Percentiles rank a stretch among this genome's conserved stretches.
phyloP scores from a whole-genome alignment of 305 asterid genomes.

The Solanum chacoense region DNA sequence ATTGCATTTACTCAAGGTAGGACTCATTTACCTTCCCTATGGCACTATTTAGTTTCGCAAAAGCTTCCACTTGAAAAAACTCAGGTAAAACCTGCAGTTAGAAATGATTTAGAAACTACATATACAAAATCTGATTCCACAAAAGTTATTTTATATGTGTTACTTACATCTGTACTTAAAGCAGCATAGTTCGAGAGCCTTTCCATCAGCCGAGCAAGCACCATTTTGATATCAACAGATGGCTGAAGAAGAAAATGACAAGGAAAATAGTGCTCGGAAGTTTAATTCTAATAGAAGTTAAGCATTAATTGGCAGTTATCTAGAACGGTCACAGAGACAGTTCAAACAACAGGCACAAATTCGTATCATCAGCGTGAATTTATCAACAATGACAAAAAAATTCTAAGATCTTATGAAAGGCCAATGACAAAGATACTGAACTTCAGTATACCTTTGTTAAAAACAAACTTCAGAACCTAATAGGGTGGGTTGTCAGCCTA shows the following conservation, averaged over 20 bases:
- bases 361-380: background rate
- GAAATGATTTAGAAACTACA: constrained; percentile 19
- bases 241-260: constrained; percentile 37
- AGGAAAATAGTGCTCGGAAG: background rate
- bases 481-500: background rate
- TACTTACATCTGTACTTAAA: constrained; percentile 81
- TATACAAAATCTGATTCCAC: constrained; percentile 9
- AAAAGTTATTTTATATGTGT: background rate
- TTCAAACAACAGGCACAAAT: background rate
- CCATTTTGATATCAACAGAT: constrained; percentile 88
- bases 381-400: background rate
- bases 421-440: background rate
- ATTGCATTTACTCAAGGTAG: background rate
- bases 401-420: background rate
- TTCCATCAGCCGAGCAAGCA: constrained; percentile 92
- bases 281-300: background rate
- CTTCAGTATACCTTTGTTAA: background rate
- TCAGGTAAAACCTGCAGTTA: constrained; percentile 83
- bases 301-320: background rate
- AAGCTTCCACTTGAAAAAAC: constrained; percentile 97
- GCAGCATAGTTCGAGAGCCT: constrained; percentile 97
- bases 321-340: background rate
- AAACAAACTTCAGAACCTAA: background rate
- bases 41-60: constrained; percentile 76
- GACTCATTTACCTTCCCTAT: constrained; percentile 68